Percentiles rank a stretch among this genome's conserved stretches.
Evolutionary conservation across 1,284 basidiomycete genomes (phyloP).

Genomic region (Acaromyces ingoldii): DNA sequence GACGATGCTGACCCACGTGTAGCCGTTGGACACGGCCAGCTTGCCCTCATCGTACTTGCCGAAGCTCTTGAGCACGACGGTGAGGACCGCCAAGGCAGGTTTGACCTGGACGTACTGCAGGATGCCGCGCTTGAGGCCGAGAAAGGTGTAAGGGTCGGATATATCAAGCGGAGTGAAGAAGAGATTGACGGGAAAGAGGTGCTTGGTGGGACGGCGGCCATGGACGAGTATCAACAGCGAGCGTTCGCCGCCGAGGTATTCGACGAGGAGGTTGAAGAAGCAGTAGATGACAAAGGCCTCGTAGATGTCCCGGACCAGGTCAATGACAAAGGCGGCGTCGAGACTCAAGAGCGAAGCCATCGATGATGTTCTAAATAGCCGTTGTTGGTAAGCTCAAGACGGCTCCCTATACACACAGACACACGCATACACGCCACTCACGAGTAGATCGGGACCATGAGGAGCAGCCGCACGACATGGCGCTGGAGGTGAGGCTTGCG

Average conservation of each 20-base stretch:
- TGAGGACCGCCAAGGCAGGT: slow-evolving; percentile 77
- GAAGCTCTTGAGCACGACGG: slow-evolving; percentile 75
- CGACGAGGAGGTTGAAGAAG: slow-evolving; percentile 53
- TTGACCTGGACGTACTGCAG: slow-evolving; percentile 97
- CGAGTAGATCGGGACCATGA: slow-evolving; percentile 60
- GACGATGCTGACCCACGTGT: slow-evolving; percentile 61
- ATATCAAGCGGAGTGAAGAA: slow-evolving; percentile 43
- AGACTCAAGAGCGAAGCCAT: slow-evolving; percentile 90
- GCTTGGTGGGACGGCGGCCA: slow-evolving; percentile 77
- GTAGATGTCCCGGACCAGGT: slow-evolving; percentile 89
- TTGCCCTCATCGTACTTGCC: slow-evolving; percentile 85
- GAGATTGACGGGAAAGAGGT: slow-evolving; percentile 71
- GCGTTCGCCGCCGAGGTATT: slow-evolving; percentile 85
- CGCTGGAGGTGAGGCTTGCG: slow-evolving; percentile 55
- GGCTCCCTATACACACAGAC: too few relatives aligned
- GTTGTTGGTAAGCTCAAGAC: too few relatives aligned
- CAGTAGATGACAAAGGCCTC: slow-evolving; percentile 65
- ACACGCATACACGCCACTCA: too few relatives aligned
- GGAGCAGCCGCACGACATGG: slow-evolving; percentile 89
- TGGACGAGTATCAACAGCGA: slow-evolving; percentile 85
- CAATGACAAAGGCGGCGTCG: slow-evolving; percentile 92
- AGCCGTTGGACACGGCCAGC: slow-evolving; percentile 77
- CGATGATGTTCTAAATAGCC: slow-evolving; percentile 80
- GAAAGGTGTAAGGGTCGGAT: slow-evolving; percentile 69
- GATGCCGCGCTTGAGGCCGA: slow-evolving; percentile 89